phyloP scores from a whole-genome alignment of 345 rosid genomes.

The Linum usitatissimum region DNA sequence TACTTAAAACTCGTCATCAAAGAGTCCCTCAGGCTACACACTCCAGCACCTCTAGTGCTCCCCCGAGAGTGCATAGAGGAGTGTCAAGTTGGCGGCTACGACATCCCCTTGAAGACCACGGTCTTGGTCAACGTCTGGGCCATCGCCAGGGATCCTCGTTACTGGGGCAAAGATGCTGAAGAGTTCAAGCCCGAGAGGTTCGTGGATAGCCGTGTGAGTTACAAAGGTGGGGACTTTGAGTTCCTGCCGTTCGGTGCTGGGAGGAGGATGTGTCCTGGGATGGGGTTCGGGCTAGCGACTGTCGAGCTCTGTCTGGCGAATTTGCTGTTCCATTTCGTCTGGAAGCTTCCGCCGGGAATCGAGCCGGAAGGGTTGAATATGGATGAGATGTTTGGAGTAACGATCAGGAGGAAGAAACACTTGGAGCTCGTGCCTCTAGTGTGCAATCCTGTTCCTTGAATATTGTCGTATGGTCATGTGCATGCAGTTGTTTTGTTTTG shows the following conservation, averaged over 20 bases:
- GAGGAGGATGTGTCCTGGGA: conserved; percentile 24
- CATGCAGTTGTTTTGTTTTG: too few species aligned
- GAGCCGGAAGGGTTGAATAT: conserved; percentile 14
- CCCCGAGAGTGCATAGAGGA: conserved; percentile 12
- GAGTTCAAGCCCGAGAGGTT: conserved; percentile 17
- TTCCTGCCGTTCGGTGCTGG: conserved; percentile 23
- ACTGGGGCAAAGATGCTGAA: conserved; percentile 14
- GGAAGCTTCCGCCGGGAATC: conserved; percentile 13
- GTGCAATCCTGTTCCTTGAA: too few species aligned
- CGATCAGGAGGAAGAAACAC: conserved; percentile 3
- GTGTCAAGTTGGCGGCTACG: conserved; percentile 7
- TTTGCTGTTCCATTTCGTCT: conserved; percentile 20
- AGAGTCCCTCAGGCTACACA: conserved; percentile 12
- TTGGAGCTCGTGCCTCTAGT: conserved; percentile 11
- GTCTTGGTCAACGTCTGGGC: conserved; percentile 12
- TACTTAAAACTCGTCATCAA: conserved; percentile 9
- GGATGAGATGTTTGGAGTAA: conserved; percentile 9
- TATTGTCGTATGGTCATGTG: too few species aligned
- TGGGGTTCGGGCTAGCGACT: conserved; percentile 5
- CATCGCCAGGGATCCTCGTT: conserved; percentile 9
- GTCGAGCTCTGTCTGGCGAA: conserved; percentile 12
- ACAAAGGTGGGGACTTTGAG: conserved; percentile 12
- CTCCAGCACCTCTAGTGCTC: conserved; percentile 1
- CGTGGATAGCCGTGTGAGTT: conserved; percentile 8
- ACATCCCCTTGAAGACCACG: conserved; percentile 3